Conservation (phyloP, 768 basidiomycete species). For the Rhodotorula graminis region DNA sequence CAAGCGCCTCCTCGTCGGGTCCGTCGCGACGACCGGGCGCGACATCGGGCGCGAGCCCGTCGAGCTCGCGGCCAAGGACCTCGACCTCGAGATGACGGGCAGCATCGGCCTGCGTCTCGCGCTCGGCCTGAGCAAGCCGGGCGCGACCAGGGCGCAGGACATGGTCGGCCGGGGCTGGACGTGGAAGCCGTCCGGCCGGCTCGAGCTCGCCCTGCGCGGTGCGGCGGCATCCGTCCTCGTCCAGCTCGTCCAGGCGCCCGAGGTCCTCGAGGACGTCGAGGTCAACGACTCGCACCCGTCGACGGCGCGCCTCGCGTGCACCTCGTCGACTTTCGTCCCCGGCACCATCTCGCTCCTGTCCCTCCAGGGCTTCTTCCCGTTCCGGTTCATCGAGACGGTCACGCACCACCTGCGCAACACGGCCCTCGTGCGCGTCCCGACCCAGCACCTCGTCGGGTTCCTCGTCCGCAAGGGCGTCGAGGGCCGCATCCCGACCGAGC, state of each 20-base stretch:
- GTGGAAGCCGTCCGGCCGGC: background rate
- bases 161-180: background rate
- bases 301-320: background rate
- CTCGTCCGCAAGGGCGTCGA: slow-evolving; percentile 18
- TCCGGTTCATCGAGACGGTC: background rate
- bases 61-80: background rate
- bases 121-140: background rate
- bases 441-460: background rate
- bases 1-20: background rate
- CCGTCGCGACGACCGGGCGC: background rate
- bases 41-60: slow-evolving; percentile 12
- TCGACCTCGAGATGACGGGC: slow-evolving; percentile 8
- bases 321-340: background rate
- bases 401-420: slow-evolving; percentile 12
- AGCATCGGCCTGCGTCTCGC: slow-evolving; percentile 4
- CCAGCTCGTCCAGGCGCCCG: background rate
- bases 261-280: background rate
- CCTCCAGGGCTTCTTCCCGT: slow-evolving; percentile 1
- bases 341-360: slow-evolving; percentile 7
- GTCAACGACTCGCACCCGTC: background rate
- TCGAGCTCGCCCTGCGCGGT: slow-evolving; percentile 5
- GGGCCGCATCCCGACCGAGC: slow-evolving; percentile 5
- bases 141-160: background rate
- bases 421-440: background rate
- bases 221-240: background rate